Base-by-base conservation (phyloP, 1,284 basidiomycete genomes). In the Heterobasidion parviporum region DNA sequence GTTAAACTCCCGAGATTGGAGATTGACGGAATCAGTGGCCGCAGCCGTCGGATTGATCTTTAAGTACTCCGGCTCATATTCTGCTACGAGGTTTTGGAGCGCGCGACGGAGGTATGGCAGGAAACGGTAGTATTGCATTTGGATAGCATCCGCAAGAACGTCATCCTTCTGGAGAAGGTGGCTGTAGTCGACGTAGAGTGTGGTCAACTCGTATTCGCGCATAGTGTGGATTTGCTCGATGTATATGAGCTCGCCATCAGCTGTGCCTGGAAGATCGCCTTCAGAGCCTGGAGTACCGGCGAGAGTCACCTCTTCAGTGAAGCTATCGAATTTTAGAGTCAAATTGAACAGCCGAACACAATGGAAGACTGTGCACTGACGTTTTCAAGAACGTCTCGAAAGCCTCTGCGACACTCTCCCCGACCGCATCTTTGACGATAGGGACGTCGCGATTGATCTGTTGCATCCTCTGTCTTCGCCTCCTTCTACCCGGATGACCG, bases 41-140 rank as follows among this genome's bases (percentile, higher is more conserved):
- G 87, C 86, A 18, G 83, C 80, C 6, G 83, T 85, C 1, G 89
- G 85, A 62, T 97, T 95, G 65, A 94, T 82, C 72, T 97, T 97
- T 59, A 98, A 83, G 65, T 98, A 99, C 63, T 90, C 89, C 3
- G 94, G 94, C 61, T 90, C 90, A 69, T 87, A 92, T 67, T 90
- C 82, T 50, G 88, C 82, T 55, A 99, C 90, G 20, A 98, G 79
- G 63, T 92, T 91, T 66, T 93, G 85, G 26, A 99, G 78, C 0
- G 94, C 94, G 56, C 94, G 88, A 50, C 92, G 86, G 49, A 99
- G 81, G 71, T 92, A 99, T 0, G 96, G 96, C 6, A 98, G 76
- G 73, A 98, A 98, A 65, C 96, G 87, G 68, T 98, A 98, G 71
- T 99, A 99, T 67, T 98, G 93, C 56, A 85, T 87, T 63, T 91